These are phyloP conservation scores for Alternaria atra DNA, from an alignment of 2,329 filamentous ascomycete species.

Conservation along the genomic window DNA sequence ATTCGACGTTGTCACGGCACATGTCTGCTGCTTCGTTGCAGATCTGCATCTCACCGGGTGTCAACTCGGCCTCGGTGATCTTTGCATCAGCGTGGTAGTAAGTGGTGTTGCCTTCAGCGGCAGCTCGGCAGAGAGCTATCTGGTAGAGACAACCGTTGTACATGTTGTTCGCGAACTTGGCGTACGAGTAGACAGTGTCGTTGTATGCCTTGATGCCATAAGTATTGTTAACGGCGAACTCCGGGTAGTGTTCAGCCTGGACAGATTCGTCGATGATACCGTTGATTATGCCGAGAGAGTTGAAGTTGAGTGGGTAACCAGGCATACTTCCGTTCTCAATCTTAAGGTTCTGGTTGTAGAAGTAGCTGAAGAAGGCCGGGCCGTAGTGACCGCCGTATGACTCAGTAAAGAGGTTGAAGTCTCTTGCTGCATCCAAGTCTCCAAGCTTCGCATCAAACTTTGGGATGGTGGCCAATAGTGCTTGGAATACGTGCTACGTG, in stretches of 20 bases:
- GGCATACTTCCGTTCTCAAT: conserved; percentile 61
- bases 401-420: conserved; percentile 66
- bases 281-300: conserved; percentile 63
- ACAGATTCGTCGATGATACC: conserved; percentile 56
- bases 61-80: conserved; percentile 39
- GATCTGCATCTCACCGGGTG: conserved; percentile 41
- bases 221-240: conserved; percentile 64
- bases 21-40: conserved; percentile 65
- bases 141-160: conserved; percentile 58
- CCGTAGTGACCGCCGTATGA: conserved; percentile 61
- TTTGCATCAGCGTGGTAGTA: conserved; percentile 29
- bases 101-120: conserved; percentile 48
- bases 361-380: conserved; percentile 65
- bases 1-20: conserved; percentile 66
- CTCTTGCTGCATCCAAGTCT: conserved; percentile 45
- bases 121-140: conserved; percentile 62
- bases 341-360: conserved; percentile 65
- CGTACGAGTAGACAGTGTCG: conserved; percentile 67
- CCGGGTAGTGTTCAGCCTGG: conserved; percentile 60
- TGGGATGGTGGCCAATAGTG: conserved; percentile 32
- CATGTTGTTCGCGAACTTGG: conserved; percentile 64
- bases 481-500: conserved; percentile 34
- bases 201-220: conserved; percentile 66
- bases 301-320: conserved; percentile 63
- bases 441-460: conserved; percentile 49